A percentile compares a stretch with the other conserved stretches of the same genome.
phyloP scores from a whole-genome alignment of 2,329 filamentous ascomycete genomes.

The Aureobasidium melanogenum region DNA sequence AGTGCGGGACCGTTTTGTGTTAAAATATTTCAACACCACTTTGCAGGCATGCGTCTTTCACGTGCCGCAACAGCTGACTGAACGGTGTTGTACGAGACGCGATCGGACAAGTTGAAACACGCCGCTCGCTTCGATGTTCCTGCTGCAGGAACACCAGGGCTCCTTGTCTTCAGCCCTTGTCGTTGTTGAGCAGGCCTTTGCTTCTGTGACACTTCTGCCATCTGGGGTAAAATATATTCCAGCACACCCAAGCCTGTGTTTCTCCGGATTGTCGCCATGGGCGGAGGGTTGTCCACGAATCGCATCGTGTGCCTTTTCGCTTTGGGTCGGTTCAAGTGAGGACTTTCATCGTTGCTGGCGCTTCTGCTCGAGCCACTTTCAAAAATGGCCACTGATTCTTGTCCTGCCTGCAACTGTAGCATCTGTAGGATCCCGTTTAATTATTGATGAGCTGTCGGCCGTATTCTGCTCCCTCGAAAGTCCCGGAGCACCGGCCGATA shows the following conservation, averaged over 20 bases:
- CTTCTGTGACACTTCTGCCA: neutral
- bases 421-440: neutral
- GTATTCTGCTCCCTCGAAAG: neutral
- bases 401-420: neutral
- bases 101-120: neutral
- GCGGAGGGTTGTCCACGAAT: neutral
- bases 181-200: neutral
- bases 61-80: neutral
- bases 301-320: neutral
- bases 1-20: slow-evolving; percentile 9
- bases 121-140: neutral
- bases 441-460: neutral
- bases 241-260: neutral
- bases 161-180: neutral
- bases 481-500: neutral
- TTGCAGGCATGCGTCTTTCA: neutral
- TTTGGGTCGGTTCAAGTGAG: neutral
- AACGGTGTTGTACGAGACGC: neutral
- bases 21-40: neutral
- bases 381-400: neutral
- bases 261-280: neutral
- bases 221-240: neutral
- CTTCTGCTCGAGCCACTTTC: neutral
- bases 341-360: neutral
- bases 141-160: neutral